Conservation (phyloP, 148 eudicot species). For the Persicaria maculosa region DNA sequence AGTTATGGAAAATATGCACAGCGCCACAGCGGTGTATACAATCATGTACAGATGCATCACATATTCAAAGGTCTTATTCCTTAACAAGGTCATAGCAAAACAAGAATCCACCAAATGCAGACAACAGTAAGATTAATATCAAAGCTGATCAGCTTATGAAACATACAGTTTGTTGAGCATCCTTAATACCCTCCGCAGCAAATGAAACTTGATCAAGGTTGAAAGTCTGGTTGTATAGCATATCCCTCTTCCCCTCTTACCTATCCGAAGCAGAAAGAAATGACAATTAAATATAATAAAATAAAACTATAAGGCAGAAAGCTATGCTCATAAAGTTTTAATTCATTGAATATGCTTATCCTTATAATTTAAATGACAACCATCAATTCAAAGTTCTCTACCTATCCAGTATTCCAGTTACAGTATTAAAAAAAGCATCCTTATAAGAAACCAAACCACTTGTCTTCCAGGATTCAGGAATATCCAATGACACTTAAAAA, state of each 20-base stretch:
- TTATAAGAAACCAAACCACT: neutral
- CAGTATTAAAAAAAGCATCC: neutral
- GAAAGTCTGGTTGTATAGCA: conserved; percentile 93
- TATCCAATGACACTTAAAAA: neutral
- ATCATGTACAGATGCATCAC: neutral
- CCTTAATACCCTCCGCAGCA: conserved; percentile 93
- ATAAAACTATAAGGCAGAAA: neutral
- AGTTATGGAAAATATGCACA: neutral
- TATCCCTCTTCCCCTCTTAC: conserved; percentile 97
- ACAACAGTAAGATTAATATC: neutral
- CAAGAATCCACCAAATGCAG: conserved; percentile 7
- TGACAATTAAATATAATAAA: neutral
- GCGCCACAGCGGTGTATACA: neutral
- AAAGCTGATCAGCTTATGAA: conserved; percentile 1
- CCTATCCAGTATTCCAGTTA: neutral
- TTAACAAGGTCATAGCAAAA: neutral
- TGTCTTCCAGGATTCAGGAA: neutral
- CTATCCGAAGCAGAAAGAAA: conserved; percentile 24
- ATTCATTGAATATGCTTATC: neutral
- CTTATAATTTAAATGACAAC: neutral
- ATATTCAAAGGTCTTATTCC: neutral
- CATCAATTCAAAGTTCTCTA: neutral
- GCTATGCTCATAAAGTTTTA: neutral
- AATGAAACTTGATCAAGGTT: conserved; percentile 92
- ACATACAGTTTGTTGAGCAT: conserved; percentile 98